Conservation (phyloP, 2,329 filamentous ascomycete genomes). For the Beauveria pseudobassiana region DNA sequence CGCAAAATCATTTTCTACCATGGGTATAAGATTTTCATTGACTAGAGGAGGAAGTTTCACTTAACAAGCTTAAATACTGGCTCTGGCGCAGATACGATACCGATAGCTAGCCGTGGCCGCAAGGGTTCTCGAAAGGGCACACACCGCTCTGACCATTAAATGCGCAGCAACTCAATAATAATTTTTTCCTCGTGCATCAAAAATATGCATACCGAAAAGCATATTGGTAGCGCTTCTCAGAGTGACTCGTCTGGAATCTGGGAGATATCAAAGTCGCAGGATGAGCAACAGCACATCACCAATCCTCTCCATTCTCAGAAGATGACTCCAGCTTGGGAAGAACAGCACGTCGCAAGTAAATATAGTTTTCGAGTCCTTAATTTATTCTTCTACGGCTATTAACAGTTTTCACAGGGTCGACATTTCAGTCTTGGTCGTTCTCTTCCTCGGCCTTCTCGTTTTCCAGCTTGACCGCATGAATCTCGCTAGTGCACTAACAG, state of each 20-base stretch:
- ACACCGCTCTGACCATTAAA: not conserved
- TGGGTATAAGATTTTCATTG: not conserved
- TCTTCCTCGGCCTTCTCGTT: conserved; percentile 41
- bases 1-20: not conserved
- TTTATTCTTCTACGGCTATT: not conserved
- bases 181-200: no score
- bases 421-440: conserved; percentile 37
- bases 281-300: not conserved
- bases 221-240: not conserved
- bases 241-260: not conserved
- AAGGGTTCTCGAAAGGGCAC: not conserved
- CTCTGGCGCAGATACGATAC: not conserved
- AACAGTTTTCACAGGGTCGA: conserved; percentile 24
- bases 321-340: not conserved
- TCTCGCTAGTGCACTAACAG: conserved; percentile 42
- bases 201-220: not conserved
- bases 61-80: not conserved
- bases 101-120: not conserved
- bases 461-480: conserved; percentile 48
- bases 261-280: not conserved
- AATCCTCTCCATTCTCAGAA: not conserved
- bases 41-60: not conserved
- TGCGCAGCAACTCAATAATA: not conserved
- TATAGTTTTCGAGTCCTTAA: no score
- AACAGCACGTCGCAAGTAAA: not conserved